Conservation (phyloP, 2,329 filamentous ascomycete species). For the Stagonosporopsis rhizophila region DNA sequence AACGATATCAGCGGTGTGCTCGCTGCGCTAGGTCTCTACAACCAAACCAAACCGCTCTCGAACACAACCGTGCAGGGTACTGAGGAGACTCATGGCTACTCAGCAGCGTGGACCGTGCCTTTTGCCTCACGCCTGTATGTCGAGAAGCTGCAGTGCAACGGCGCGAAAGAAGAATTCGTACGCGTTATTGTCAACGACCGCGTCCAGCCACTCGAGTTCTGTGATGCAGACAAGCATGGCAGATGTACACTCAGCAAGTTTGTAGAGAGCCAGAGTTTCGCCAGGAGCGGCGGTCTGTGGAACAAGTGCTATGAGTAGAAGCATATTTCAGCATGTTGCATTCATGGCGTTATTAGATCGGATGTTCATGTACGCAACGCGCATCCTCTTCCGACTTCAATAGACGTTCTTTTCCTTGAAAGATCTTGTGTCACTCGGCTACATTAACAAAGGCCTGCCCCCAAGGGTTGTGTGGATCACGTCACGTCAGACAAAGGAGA, state of each 20-base stretch:
- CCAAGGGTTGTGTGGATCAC: neutral
- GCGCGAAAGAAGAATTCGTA: constrained; percentile 71
- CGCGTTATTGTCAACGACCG: constrained; percentile 84
- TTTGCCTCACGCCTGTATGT: constrained; percentile 84
- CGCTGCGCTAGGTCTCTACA: constrained; percentile 79
- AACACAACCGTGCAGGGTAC: constrained; percentile 58
- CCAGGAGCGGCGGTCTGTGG: constrained; percentile 76
- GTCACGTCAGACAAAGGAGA: neutral
- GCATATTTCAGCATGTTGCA: neutral
- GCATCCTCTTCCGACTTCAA: neutral
- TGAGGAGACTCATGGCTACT: constrained; percentile 69
- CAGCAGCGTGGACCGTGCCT: constrained; percentile 79
- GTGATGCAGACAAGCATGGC: constrained; percentile 72
- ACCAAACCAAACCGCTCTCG: constrained; percentile 61
- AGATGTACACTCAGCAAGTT: constrained; percentile 74
- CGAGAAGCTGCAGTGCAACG: constrained; percentile 79
- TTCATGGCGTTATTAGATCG: constrained; percentile 1
- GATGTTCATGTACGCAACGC: neutral
- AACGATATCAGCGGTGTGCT: constrained; percentile 83
- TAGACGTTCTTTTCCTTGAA: neutral
- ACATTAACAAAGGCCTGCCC: neutral
- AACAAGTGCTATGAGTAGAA: constrained; percentile 59
- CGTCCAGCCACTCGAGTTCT: constrained; percentile 74
- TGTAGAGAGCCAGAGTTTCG: constrained; percentile 78
- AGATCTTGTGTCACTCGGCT: neutral